phyloP scores from a whole-genome alignment of 176 grass and related monocot genomes.

The Dendrocalamus sinicus region DNA sequence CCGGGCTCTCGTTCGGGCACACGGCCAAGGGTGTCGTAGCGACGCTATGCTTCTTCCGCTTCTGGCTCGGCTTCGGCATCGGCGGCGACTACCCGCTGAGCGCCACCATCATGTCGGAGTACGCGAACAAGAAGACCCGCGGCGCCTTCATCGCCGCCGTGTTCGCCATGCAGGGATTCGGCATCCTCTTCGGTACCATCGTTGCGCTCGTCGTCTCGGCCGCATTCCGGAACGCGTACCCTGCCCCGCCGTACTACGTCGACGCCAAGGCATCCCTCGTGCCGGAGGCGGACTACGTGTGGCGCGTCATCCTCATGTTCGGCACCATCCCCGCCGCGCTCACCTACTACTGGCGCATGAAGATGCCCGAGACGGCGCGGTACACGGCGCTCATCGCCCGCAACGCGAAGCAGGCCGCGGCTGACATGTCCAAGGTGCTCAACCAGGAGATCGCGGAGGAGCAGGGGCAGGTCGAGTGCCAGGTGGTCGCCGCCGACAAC shows the following conservation, averaged over 20 bases:
- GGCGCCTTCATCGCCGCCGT: conserved; percentile 86
- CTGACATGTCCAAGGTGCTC: conserved; percentile 80
- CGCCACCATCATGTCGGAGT: conserved; percentile 80
- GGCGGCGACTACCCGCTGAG: conserved; percentile 73
- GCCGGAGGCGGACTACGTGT: conserved; percentile 64
- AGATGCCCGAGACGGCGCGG: conserved; percentile 88
- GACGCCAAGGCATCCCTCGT: conserved; percentile 33
- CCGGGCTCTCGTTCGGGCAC: conserved; percentile 59
- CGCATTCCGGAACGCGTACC: conserved; percentile 55
- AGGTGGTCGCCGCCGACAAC: background rate
- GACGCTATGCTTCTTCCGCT: conserved; percentile 78
- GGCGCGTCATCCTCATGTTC: conserved; percentile 85
- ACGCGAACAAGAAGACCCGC: conserved; percentile 79
- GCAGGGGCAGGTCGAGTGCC: background rate
- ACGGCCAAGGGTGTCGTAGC: conserved; percentile 49
- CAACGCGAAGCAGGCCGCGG: conserved; percentile 66
- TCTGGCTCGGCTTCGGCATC: conserved; percentile 88
- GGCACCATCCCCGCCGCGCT: conserved; percentile 52
- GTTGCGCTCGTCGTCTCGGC: conserved; percentile 58
- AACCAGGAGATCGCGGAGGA: conserved; percentile 51
- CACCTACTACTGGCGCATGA: conserved; percentile 76
- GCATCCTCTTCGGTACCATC: conserved; percentile 64
- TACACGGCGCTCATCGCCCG: conserved; percentile 81
- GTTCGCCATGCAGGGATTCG: conserved; percentile 89
- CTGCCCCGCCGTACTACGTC: conserved; percentile 43